A percentile compares a stretch with the other conserved stretches of the same genome.
These are phyloP conservation scores for Pseudocohnilembus persalinus DNA, from an alignment of 169 alveolate species.

Conservation along the genomic window DNA sequence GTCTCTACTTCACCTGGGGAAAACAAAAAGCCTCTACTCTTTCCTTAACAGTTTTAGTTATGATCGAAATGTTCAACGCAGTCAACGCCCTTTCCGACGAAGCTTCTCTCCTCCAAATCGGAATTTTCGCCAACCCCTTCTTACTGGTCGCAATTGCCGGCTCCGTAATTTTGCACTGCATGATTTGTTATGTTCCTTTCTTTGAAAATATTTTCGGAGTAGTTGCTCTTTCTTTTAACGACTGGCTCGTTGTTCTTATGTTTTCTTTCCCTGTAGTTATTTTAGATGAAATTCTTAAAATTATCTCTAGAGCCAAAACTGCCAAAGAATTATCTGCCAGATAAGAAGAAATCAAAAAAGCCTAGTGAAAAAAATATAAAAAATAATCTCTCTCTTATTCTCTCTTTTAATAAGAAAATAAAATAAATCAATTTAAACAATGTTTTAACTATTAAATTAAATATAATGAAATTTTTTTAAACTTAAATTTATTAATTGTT, in stretches of 20 bases:
- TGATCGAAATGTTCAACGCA: slow-evolving; percentile 98
- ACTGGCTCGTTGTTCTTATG: slow-evolving; percentile 85
- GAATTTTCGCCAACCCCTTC: slow-evolving; percentile 97
- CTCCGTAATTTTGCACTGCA: slow-evolving; percentile 89
- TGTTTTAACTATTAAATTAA: too few species aligned
- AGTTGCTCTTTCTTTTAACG: slow-evolving; percentile 35
- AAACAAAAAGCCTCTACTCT: slow-evolving; percentile 95
- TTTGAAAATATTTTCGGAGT: slow-evolving; percentile 70
- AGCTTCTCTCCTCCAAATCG: slow-evolving; percentile 92
- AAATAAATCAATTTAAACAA: not conserved
- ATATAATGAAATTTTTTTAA: too few species aligned
- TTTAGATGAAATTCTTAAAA: slow-evolving; percentile 96
- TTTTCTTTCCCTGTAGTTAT: slow-evolving; percentile 98
- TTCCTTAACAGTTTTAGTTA: slow-evolving; percentile 95
- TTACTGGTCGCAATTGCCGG: slow-evolving; percentile 92
- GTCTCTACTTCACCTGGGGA: slow-evolving; percentile 97
- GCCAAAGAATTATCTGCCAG: slow-evolving; percentile 30
- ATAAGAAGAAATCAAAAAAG: not conserved
- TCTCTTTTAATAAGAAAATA: not conserved
- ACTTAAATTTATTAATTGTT: too few species aligned
- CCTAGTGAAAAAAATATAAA: not conserved
- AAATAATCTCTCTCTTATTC: too few species aligned
- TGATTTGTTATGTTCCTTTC: slow-evolving; percentile 94
- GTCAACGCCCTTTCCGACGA: slow-evolving; percentile 98
- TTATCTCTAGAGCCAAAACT: slow-evolving; percentile 83